These are phyloP conservation scores for Aegilops tauschii DNA, from an alignment of 176 grass and related monocot species.

Conservation along the genomic window DNA sequence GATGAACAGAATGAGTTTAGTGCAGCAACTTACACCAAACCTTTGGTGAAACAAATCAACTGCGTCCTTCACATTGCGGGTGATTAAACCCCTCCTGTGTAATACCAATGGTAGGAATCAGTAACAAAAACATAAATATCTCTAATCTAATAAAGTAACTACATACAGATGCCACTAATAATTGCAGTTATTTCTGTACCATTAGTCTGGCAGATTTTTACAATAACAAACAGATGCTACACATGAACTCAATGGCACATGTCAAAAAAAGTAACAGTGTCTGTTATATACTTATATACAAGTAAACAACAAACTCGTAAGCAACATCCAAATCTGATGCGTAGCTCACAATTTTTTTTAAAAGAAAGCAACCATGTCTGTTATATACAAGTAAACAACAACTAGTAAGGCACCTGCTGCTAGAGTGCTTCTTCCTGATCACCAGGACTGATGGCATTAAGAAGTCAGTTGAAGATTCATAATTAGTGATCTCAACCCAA, in stretches of 20 bases:
- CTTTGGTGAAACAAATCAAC: conserved; percentile 93
- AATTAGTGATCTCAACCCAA: neutral
- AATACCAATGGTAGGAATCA: conserved; percentile 15
- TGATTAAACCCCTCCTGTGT: conserved; percentile 91
- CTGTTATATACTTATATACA: neutral
- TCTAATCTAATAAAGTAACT: neutral
- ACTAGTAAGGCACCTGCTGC: neutral
- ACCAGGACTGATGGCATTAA: neutral
- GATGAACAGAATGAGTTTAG: neutral
- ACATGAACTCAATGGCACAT: neutral
- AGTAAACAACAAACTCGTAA: neutral
- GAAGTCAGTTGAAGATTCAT: neutral
- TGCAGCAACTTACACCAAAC: conserved; percentile 74
- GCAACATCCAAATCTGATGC: no score
- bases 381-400: neutral
- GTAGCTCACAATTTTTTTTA: no score
- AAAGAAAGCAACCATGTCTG: neutral
- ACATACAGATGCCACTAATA: neutral
- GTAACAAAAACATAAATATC: neutral
- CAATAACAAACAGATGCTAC: neutral
- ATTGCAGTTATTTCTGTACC: neutral
- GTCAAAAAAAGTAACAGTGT: neutral
- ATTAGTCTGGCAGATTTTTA: neutral
- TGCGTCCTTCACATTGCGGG: conserved; percentile 80
- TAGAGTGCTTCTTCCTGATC: neutral